A percentile compares a stretch with the other conserved stretches of the same genome.
These are phyloP conservation scores for Suillus bovinus DNA, from an alignment of 768 basidiomycete species.

Conservation along the genomic window DNA sequence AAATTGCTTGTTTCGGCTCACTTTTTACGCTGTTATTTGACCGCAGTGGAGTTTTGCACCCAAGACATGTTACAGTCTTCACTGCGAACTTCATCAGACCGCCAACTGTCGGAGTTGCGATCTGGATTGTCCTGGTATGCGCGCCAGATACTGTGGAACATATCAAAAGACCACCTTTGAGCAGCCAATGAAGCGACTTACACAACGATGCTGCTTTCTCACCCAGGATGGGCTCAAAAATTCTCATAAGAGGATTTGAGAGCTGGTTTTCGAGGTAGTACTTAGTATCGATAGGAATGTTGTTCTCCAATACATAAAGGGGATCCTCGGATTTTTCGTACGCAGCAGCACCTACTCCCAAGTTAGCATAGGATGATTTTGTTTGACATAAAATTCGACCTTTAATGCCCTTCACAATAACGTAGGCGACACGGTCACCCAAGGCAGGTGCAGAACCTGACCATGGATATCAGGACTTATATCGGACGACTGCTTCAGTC, in stretches of 20 bases:
- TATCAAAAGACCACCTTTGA: conserved; percentile 14
- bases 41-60: conserved; percentile 89
- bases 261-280: conserved; percentile 99
- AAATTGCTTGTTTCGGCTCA: conserved; percentile 30
- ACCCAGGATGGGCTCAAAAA: conserved; percentile 96
- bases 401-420: conserved; percentile 96
- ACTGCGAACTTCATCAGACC: conserved; percentile 99
- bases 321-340: conserved; percentile 99
- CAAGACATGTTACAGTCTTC: conserved; percentile 91
- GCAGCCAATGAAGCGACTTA: conserved; percentile 39
- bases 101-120: conserved; percentile 94
- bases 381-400: conserved; percentile 42
- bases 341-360: conserved; percentile 82
- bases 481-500: background rate
- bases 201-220: conserved; percentile 85
- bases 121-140: conserved; percentile 93
- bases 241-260: conserved; percentile 94
- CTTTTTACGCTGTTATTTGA: conserved; percentile 74
- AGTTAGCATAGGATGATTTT: background rate
- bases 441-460: conserved; percentile 93
- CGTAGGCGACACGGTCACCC: conserved; percentile 98
- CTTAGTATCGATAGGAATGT: conserved; percentile 95
- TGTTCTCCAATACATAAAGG: conserved; percentile 95
- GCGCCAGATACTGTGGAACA: conserved; percentile 79
- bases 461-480: background rate